phyloP scores from a whole-genome alignment of 23 red algal genomes.

The Chondrus crispus region DNA sequence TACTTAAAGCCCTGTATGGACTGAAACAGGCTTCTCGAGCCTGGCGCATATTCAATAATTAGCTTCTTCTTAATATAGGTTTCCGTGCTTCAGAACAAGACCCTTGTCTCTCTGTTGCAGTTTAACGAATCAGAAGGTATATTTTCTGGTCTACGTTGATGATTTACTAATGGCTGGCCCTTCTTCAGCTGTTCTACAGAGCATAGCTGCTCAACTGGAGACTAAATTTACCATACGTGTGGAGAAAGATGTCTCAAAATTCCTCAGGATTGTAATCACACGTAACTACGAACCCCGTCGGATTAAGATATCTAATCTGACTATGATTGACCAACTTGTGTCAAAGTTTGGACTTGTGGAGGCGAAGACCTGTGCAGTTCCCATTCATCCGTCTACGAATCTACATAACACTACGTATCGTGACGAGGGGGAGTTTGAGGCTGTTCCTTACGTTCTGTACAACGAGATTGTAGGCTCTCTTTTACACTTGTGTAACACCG shows the following conservation, averaged over 20 bases:
- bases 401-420: background rate
- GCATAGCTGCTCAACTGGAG: background rate
- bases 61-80: background rate
- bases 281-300: background rate
- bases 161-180: background rate
- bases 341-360: background rate
- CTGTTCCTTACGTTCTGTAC: background rate
- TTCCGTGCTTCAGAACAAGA: background rate
- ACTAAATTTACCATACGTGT: background rate
- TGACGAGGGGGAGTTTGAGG: background rate
- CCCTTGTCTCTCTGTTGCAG: background rate
- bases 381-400: background rate
- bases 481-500: conserved; percentile 32
- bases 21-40: conserved; percentile 26
- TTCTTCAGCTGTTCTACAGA: background rate
- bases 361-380: background rate
- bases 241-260: conserved; percentile 15
- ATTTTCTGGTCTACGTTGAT: conserved; percentile 38
- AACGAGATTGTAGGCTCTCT: conserved; percentile 3
- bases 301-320: background rate
- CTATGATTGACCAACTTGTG: background rate
- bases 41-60: background rate
- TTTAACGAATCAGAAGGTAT: background rate
- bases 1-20: background rate
- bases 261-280: background rate